phyloP scores from a whole-genome alignment of 441 rosid species.

The Syzygium malaccense region DNA sequence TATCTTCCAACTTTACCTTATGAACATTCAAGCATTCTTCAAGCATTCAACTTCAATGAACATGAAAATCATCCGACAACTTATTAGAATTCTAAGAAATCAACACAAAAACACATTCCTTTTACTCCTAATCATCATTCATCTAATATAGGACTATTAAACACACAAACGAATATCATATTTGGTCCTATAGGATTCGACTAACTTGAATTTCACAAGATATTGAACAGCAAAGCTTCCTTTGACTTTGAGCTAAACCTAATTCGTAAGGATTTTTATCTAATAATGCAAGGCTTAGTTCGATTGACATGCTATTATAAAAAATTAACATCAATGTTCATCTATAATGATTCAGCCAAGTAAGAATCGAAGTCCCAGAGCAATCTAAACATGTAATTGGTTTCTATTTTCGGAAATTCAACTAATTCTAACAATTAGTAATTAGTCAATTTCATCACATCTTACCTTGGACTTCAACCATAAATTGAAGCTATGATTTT shows the following conservation, averaged over 20 bases:
- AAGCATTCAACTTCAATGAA: not conserved
- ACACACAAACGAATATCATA: not conserved
- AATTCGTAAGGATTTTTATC: not conserved
- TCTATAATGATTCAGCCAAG: not conserved
- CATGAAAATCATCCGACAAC: not conserved
- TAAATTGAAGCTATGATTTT: not conserved
- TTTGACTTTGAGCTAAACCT: not conserved
- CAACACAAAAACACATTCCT: not conserved
- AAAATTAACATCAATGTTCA: not conserved
- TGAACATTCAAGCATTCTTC: not conserved
- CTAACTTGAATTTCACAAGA: not conserved
- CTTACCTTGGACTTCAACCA: not conserved
- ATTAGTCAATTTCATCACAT: not conserved
- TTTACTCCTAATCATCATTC: not conserved
- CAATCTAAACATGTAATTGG: not conserved
- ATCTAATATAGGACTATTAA: not conserved
- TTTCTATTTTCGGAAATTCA: not conserved
- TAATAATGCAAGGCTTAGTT: not conserved
- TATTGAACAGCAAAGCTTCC: too few species aligned
- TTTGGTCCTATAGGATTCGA: not conserved
- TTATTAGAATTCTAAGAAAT: not conserved
- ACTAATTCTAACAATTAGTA: not conserved
- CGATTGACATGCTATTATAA: not conserved
- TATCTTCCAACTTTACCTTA: too few species aligned
- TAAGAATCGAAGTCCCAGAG: not conserved